Base-by-base conservation (phyloP, 148 eudicot species). In the Chenopodium berlandieri region DNA sequence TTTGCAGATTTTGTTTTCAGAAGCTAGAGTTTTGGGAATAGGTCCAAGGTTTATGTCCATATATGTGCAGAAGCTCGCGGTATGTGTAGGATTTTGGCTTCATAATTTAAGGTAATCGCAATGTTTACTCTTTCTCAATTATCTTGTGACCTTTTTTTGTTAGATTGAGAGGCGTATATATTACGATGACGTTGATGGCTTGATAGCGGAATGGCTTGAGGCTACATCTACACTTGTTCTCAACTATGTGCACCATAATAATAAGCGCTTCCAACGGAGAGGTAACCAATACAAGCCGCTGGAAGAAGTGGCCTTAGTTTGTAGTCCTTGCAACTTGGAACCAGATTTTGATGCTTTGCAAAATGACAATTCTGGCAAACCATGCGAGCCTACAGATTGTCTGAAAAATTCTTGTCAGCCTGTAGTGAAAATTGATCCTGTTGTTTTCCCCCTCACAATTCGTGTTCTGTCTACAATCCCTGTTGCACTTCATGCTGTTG, bases 11-110 rank as follows among this genome's bases (percentile, higher is more conserved):
- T 84, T 89, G 48, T 62, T 86, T 72, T 90, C 94, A 9, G 94
- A 94, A 83, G 99, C 99, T 72, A 89, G 98, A 83, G 98, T 96
- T 77, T 73, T 96, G 87, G 93, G 92, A 74, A 78, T 94, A 80
- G 99, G 99, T 47, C 99, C 99, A 64, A 91, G 89, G 83, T 96
- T 96, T 86, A 94, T 96, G 94, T 88, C 99, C 44, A 85, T 96
- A 81, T 96, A 96, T 77, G 83, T 94, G 27, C 89, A 83, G 78
- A 90, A 87, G 86, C 84, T 96, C 56, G 91, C 95, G 89, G 99
- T 96, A 87, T 75, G 97, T 86, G 9, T 48, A 20, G 54, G 27
- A 7, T 79, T 77, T 16, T 19, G 14, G 20, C 78, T 70, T 62
- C 68, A 20, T 71, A n/a, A 44, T 77, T 47, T 23, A n/a, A 34